Evolutionary conservation across 768 basidiomycete species (phyloP).

Genomic region (Galerina marginata): DNA sequence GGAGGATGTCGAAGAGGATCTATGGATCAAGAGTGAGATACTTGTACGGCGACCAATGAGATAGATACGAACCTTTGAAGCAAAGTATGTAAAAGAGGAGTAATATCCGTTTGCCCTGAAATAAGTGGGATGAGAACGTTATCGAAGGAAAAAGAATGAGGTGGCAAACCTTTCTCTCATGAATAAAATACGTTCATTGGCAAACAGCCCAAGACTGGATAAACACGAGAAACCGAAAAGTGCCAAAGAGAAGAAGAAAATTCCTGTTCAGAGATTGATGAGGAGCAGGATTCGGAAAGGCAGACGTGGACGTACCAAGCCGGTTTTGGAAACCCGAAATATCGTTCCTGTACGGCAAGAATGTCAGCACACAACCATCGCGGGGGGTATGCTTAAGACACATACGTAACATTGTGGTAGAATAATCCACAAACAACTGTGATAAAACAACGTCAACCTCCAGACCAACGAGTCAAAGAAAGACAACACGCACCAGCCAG

Average conservation of each 20-base stretch:
- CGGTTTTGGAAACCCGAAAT: slow-evolving; percentile 98
- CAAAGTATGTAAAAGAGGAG: slow-evolving; percentile 94
- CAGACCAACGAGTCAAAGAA: slow-evolving; percentile 3
- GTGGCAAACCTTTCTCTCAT: slow-evolving; percentile 89
- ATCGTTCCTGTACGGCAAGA: slow-evolving; percentile 64
- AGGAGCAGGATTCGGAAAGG: neutral
- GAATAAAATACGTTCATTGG: slow-evolving; percentile 94
- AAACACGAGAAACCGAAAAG: slow-evolving; percentile 97
- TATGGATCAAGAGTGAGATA: slow-evolving; percentile 27
- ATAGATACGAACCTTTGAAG: slow-evolving; percentile 71
- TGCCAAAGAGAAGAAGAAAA: slow-evolving; percentile 98
- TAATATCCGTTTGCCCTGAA: slow-evolving; percentile 97
- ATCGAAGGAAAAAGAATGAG: neutral
- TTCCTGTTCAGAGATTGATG: slow-evolving; percentile 48
- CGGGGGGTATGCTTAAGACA: slow-evolving; percentile 8
- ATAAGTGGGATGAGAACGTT: neutral
- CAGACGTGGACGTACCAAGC: slow-evolving; percentile 52
- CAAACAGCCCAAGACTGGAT: slow-evolving; percentile 91
- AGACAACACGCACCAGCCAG: slow-evolving; percentile 71
- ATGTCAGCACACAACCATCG: neutral
- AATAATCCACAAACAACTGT: slow-evolving; percentile 92
- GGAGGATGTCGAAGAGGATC: slow-evolving; percentile 96
- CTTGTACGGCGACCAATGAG: neutral
- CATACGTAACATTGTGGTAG: slow-evolving; percentile 84
- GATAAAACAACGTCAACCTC: slow-evolving; percentile 8